Base-by-base conservation (phyloP, 371 early-diverging fungal species). In the Mucor saturninus region DNA sequence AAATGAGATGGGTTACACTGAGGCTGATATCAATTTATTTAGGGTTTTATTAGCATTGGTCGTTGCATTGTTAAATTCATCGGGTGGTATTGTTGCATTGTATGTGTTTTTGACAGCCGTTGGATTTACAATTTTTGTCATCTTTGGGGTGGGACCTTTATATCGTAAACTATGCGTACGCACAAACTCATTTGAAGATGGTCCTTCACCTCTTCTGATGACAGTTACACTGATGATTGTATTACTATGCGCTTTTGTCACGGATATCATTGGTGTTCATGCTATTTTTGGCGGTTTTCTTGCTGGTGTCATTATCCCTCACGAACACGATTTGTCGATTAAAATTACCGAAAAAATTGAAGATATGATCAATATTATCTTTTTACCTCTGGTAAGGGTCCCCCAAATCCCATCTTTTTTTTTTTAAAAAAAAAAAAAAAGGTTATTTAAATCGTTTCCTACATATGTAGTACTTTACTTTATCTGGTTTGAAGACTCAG, bases 331-430 rank as follows among this genome's bases (percentile, higher is more conserved):
- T 26, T 90, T 98, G 65, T 90, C 95, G 4, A 79, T 91, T 54
- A 88, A 88, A 50, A 84, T 98, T 15, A 91, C 94, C 4, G 95
- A 95, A 64, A 91, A 94, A 76, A 91, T 95, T 45, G 97, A 98
- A 71, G 98, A 98, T 74, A 71, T 96, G 2, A 84, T 95, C 30
- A 86, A 83, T 55, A 90, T 95, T 50, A 69, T 98, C 29, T 92
- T 98, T 70, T 71, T 97, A 46, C 94, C 97, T 7, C 72, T 96
- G 30, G 89, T 91, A 83, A 77, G 82, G 30, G 6, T 14, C 4
- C 11, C 5, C 30, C 7, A 48, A 1, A 53, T 50, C 31, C 26
- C 38, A 30, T 58, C 15, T 42, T 56, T 15, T 14, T 2, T 55
- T 31, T 49, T 8, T 42, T 31, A n/a, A n/a, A n/a, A 30, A 4